Evolutionary conservation across 1,139 yeast species (phyloP), one percentile per base, ranked within the genome.

Genomic region (Kluyveromyces sp.): DNA sequence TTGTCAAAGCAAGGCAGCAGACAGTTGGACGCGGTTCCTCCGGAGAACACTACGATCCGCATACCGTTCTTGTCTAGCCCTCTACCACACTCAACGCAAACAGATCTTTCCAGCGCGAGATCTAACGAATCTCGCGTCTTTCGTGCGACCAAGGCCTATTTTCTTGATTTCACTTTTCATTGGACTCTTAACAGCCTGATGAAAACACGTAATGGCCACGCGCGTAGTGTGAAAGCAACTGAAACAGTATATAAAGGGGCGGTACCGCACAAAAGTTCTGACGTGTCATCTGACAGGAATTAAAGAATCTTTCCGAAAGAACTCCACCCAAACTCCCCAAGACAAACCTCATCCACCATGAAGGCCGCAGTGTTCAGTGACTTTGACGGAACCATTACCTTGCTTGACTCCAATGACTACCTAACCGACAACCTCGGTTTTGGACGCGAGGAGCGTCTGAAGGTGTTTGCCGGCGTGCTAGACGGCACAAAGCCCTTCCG

Each of bases 321-420:
- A n/a, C n/a, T n/a, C n/a, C n/a, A n/a, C n/a, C n/a, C n/a, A n/a
- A n/a, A n/a, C n/a, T n/a, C n/a, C n/a, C n/a, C n/a, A n/a, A n/a
- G n/a, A n/a, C n/a, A n/a, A 31, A 33, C 33, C 41, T 28, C 33
- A 13, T 35, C n/a, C 32, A 62, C 61, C 65, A 59, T 55, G 42
- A 73, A 75, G 53, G 92, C 94, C 45, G 86, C 92, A 56, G 83
- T 92, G 33, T 92, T 92, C 69, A 85, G 96, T 42, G 98, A 92
- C 66, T 92, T 94, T 80, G 98, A 92, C 64, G 98, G 98, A 18
- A 92, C 98, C 6, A 94, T 92, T 51, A 92, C 98, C 15, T 70
- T 85, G 49, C 83, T 80, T 57, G 98, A 92, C 63, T 85, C 95
- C 50, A 94, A 92, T 61, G 97, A 92, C 64, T 83, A 74, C 63